Evolutionary conservation across 257 asterid genomes (phyloP).

Genomic region (Nicotiana attenuata): DNA sequence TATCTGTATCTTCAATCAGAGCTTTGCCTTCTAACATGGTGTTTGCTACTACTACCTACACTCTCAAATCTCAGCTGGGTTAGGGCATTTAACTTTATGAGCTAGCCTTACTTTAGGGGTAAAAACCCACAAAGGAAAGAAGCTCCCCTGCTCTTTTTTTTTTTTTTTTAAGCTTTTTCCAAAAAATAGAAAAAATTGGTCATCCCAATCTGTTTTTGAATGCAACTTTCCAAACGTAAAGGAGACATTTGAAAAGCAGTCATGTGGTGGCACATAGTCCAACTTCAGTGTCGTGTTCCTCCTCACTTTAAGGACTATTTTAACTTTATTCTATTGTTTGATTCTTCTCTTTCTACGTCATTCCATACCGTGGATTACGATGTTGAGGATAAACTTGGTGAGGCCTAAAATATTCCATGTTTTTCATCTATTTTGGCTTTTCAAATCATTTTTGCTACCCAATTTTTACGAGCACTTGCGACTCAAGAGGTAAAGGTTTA

Average conservation of each 20-base stretch:
- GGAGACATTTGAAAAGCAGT: background rate
- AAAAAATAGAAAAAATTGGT: background rate
- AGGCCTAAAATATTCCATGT: slow-evolving; percentile 29
- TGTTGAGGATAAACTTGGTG: slow-evolving; percentile 12
- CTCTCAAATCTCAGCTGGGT: background rate
- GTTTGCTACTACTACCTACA: background rate
- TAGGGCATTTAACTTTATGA: background rate
- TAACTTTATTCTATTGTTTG: background rate
- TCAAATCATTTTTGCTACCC: too few relatives aligned
- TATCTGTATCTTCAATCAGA: slow-evolving; percentile 55
- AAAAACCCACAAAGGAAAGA: background rate
- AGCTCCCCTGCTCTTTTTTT: background rate
- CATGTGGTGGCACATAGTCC: slow-evolving; percentile 5
- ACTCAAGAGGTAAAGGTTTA: too few relatives aligned
- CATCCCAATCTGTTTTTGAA: background rate
- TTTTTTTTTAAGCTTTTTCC: background rate
- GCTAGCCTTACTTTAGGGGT: background rate
- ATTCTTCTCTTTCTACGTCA: slow-evolving; percentile 1
- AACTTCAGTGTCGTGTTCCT: background rate
- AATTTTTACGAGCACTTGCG: too few relatives aligned
- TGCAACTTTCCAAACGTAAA: background rate
- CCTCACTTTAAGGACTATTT: slow-evolving; percentile 11
- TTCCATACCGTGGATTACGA: background rate
- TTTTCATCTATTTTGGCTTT: background rate
- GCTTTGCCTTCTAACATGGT: slow-evolving; percentile 58